Base-by-base conservation (phyloP, 2,329 filamentous ascomycete genomes). In the Dryadomyces sulphureus region DNA sequence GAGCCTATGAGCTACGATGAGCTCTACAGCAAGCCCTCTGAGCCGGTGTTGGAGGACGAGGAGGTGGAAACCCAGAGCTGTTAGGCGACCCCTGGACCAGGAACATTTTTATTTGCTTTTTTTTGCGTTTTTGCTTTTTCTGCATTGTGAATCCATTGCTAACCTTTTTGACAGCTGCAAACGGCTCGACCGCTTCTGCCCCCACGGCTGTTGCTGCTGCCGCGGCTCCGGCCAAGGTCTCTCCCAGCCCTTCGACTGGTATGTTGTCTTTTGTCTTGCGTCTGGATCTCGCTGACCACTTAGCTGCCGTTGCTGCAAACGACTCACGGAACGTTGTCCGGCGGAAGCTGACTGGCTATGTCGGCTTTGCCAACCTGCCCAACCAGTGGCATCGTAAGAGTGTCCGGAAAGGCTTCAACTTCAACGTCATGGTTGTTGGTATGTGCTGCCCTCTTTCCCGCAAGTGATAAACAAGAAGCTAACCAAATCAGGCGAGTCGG, bases 361-460 rank as follows among this genome's bases (percentile, higher is more conserved):
- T 98, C 60, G 92, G 92, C 55, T 98, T 98, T 62, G 92, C 92
- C 65, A 98, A 98, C 66, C 70, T 98, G 62, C 92, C 92, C 54
- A 98, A 98, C 72, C 92, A 98, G 70, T 98, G 92, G 92, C 92
- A 98, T 75, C 90, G 92, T 67, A 98, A 98, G 83, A 95, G 89
- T 79, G 92, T 98, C 60, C 87, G 92, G 63, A 98, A 98, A 70
- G 92, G 92, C 52, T 98, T 98, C 79, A 98, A 96, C 78, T 98
- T 98, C 77, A 98, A 98, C 64, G 92, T 98, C 57, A 98, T 98
- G 92, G 92, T 98, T 67, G 92, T 98, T 68, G 92, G 92, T 96
- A 75, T 62, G 89, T 61, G n/a, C 9, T 22, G 4, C 24, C 19
- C 6, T 3, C 7, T 20, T 11, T 12, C 12, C 6, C 17, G 1